Evolutionary conservation across 176 grass and related monocot species (phyloP).

Genomic region (Aegilops longissima): DNA sequence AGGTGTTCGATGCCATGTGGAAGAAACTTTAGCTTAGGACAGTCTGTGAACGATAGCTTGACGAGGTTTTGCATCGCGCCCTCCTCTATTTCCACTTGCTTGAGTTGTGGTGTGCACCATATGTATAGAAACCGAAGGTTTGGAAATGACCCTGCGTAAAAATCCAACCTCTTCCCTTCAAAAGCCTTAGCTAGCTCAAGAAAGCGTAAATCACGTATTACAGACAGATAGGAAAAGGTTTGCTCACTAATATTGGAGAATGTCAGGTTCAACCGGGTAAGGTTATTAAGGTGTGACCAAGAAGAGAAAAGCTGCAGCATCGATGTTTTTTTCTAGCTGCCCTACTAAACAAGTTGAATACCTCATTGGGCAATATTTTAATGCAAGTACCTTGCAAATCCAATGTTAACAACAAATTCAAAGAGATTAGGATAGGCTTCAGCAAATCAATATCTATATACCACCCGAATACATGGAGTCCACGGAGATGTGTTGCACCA

Average conservation of each 20-base stretch:
- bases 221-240: background rate
- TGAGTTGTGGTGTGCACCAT: background rate
- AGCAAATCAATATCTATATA: no score
- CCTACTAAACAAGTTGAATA: no score
- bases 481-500: no score
- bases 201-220: background rate
- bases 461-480: no score
- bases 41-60: background rate
- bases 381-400: no score
- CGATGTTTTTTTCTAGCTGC: no score
- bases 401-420: no score
- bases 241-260: background rate
- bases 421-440: no score
- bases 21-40: background rate
- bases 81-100: background rate
- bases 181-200: background rate
- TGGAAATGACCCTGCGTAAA: background rate
- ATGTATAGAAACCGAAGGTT: background rate
- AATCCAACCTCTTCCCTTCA: background rate
- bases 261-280: background rate
- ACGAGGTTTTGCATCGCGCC: background rate
- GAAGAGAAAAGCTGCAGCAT: background rate
- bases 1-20: background rate
- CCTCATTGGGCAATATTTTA: no score
- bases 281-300: background rate